phyloP scores from a whole-genome alignment of 2,329 filamentous ascomycete genomes.

The Helminthosporium solani region DNA sequence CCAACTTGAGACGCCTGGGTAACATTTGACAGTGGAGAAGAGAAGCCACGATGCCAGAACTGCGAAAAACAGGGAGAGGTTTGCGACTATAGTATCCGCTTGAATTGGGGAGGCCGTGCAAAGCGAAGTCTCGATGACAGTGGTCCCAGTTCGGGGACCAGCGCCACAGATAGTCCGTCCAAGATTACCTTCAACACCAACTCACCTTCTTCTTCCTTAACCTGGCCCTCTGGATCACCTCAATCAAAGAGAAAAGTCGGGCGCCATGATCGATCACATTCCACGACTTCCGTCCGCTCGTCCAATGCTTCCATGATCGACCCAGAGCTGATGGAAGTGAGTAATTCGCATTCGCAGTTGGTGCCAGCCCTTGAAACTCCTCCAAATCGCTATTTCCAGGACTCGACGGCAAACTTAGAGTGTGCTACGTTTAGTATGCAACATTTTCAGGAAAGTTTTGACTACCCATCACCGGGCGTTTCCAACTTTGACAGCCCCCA shows the following conservation, averaged over 20 bases:
- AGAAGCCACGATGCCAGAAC: slow-evolving; percentile 70
- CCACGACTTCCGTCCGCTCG: slow-evolving; percentile 22
- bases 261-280: slow-evolving; percentile 27
- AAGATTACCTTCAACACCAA: slow-evolving; percentile 26
- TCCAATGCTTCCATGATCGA: slow-evolving; percentile 28
- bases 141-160: slow-evolving; percentile 23
- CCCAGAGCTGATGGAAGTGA: slow-evolving; percentile 25
- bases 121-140: slow-evolving; percentile 57
- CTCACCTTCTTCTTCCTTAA: slow-evolving; percentile 20
- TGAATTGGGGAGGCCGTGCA: slow-evolving; percentile 77
- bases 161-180: slow-evolving; percentile 31
- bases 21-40: slow-evolving; percentile 60
- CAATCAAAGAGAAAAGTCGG: slow-evolving; percentile 9
- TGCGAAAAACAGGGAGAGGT: slow-evolving; percentile 70
- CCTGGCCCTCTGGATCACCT: slow-evolving; percentile 18
- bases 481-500: slow-evolving; percentile 19
- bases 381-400: slow-evolving; percentile 17
- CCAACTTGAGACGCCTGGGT: slow-evolving; percentile 8
- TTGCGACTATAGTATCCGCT: slow-evolving; percentile 78
- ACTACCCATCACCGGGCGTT: slow-evolving; percentile 22
- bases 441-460: slow-evolving; percentile 24
- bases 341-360: slow-evolving; percentile 17
- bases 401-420: slow-evolving; percentile 4
- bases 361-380: slow-evolving; percentile 10
- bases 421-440: slow-evolving; percentile 14